Percentiles rank a stretch among this genome's conserved stretches.
phyloP scores from a whole-genome alignment of 495 filamentous ascomycete species.

The Baudoinia panamericana region DNA sequence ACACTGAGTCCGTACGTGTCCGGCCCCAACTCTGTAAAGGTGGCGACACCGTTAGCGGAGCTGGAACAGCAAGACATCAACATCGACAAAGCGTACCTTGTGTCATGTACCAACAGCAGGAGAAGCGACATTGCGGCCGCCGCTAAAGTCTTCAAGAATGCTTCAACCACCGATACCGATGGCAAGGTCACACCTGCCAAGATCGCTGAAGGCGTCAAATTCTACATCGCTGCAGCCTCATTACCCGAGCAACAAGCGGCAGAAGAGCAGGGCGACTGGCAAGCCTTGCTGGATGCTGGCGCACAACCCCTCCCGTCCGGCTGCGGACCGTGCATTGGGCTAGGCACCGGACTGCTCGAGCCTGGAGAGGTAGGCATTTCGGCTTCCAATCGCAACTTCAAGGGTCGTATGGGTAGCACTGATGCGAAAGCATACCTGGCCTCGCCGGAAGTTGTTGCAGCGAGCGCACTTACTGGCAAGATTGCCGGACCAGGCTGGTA shows the following conservation, averaged over 20 bases:
- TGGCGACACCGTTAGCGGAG: slow-evolving; percentile 64
- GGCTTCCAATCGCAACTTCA: slow-evolving; percentile 84
- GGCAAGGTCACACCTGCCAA: slow-evolving; percentile 44
- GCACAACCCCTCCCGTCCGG: slow-evolving; percentile 62
- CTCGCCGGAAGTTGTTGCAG: slow-evolving; percentile 84
- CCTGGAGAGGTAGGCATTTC: slow-evolving; percentile 80
- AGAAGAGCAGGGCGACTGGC: slow-evolving; percentile 79
- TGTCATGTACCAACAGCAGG: slow-evolving; percentile 83
- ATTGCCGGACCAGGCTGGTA: slow-evolving; percentile 77
- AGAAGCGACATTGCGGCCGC: slow-evolving; percentile 73
- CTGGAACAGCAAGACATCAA: slow-evolving; percentile 59
- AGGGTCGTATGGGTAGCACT: slow-evolving; percentile 76
- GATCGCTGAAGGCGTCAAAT: slow-evolving; percentile 64
- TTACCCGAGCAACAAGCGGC: slow-evolving; percentile 63
- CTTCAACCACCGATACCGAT: slow-evolving; percentile 39
- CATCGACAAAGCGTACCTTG: slow-evolving; percentile 76
- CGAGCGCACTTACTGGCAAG: slow-evolving; percentile 64
- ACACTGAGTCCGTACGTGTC: slow-evolving; percentile 77
- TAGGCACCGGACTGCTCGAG: slow-evolving; percentile 73
- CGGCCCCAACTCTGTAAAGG: slow-evolving; percentile 85
- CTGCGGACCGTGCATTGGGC: slow-evolving; percentile 84
- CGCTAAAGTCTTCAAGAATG: slow-evolving; percentile 75
- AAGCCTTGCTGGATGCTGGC: slow-evolving; percentile 66
- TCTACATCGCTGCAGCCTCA: slow-evolving; percentile 89
- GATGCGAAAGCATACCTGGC: slow-evolving; percentile 81